A percentile compares a stretch with the other conserved stretches of the same genome.
phyloP scores from a whole-genome alignment of 2,329 filamentous ascomycete species.

The Onygenales sp. region DNA sequence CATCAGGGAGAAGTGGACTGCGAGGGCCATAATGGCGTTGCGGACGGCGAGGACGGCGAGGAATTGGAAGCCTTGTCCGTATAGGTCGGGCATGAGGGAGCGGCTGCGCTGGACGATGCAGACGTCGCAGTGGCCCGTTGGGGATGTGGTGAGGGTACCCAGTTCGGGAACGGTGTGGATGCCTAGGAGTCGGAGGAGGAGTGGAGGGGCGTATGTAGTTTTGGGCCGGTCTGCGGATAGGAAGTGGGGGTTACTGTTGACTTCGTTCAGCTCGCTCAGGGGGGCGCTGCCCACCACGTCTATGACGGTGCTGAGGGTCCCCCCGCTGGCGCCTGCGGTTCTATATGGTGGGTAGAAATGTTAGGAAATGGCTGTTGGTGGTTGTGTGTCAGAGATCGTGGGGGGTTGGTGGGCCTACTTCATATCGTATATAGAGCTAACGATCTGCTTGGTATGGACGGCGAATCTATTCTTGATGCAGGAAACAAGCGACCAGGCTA shows the following conservation, averaged over 20 bases:
- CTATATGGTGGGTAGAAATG: constrained; percentile 6
- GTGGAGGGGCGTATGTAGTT: constrained; percentile 16
- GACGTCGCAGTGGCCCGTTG: constrained; percentile 44
- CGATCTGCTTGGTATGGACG: constrained; percentile 41
- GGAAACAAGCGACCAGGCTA: constrained; percentile 44
- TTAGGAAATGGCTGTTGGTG: not conserved
- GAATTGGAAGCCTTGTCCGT: constrained; percentile 50
- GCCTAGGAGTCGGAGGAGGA: constrained; percentile 36
- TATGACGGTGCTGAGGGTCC: constrained; percentile 59
- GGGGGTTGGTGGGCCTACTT: constrained; percentile 30
- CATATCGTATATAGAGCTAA: constrained; percentile 44
- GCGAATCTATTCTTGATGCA: constrained; percentile 44
- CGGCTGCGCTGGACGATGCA: constrained; percentile 52
- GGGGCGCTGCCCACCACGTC: constrained; percentile 41
- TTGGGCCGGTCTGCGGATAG: constrained; percentile 26
- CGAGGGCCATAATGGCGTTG: constrained; percentile 38
- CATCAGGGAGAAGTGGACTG: constrained; percentile 41
- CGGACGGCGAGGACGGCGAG: constrained; percentile 46
- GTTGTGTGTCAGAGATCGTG: constrained; percentile 1
- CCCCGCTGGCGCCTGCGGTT: constrained; percentile 41
- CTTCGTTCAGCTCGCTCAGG: constrained; percentile 36
- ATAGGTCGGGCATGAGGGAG: constrained; percentile 47
- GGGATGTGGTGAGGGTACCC: constrained; percentile 47
- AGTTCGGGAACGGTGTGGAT: constrained; percentile 46
- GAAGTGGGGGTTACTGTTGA: constrained; percentile 40